Conservation (phyloP, 371 early-diverging fungal genomes). For the Basidiobolus meristosporus region DNA sequence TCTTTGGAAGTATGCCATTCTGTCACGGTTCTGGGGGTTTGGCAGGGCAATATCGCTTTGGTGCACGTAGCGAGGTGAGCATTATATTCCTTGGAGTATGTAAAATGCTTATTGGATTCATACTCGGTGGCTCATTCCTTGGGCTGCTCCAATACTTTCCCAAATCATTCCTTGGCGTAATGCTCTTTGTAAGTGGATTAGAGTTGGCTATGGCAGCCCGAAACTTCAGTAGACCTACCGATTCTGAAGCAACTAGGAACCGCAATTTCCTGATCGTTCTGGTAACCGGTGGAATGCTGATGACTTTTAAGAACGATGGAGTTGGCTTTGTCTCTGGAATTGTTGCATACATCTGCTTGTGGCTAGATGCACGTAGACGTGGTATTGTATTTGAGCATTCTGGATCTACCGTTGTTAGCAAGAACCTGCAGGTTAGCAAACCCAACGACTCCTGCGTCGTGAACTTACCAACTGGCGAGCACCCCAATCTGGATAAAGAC, state of each 20-base stretch:
- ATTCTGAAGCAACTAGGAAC: constrained; percentile 11
- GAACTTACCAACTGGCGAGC: no score
- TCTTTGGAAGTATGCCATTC: constrained; percentile 74
- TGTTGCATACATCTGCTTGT: constrained; percentile 21
- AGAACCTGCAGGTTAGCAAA: no score
- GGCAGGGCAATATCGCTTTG: constrained; percentile 84
- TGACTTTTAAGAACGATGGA: no score
- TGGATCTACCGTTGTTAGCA: no score
- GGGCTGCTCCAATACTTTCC: constrained; percentile 46
- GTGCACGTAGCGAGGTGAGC: constrained; percentile 68
- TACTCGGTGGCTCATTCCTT: constrained; percentile 64
- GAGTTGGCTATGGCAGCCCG: constrained; percentile 55
- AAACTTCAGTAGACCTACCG: constrained; percentile 12
- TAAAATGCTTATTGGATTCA: constrained; percentile 55
- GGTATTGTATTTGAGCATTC: no score
- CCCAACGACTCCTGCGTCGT: no score
- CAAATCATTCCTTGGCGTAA: no score
- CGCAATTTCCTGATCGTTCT: constrained; percentile 43
- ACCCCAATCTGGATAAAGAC: no score
- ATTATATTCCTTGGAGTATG: constrained; percentile 49
- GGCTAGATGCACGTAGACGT: no score
- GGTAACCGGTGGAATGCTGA: constrained; percentile 39
- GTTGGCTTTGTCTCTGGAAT: constrained; percentile 60
- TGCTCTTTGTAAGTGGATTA: constrained; percentile 66
- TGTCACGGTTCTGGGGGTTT: constrained; percentile 80